Conservation (phyloP, 257 asterid species). For the Eucommia ulmoides region DNA sequence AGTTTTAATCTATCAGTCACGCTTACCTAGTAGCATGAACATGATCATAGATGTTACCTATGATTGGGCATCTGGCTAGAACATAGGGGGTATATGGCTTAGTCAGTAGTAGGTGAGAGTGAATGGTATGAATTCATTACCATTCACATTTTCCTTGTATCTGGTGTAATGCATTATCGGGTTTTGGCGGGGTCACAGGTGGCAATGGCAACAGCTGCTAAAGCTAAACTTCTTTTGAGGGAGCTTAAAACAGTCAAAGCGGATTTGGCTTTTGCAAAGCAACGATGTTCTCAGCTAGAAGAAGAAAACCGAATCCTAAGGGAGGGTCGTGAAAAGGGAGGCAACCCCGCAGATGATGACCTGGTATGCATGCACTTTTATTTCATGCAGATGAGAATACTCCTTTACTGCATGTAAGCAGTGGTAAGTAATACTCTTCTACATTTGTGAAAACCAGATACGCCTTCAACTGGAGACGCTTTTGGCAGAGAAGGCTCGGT, state of each 20-base stretch:
- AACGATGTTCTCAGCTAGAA: conserved; percentile 76
- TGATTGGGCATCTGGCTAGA: too few relatives aligned
- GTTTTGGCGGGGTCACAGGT: conserved; percentile 34
- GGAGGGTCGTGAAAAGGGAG: conserved; percentile 70
- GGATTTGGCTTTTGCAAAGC: conserved; percentile 68
- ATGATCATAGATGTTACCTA: too few relatives aligned
- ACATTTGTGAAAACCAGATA: too few relatives aligned
- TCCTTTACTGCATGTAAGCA: too few relatives aligned
- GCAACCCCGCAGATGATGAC: conserved; percentile 75
- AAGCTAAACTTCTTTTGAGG: conserved; percentile 75
- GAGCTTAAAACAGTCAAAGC: conserved; percentile 87
- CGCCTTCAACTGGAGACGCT: conserved; percentile 87
- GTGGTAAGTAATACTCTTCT: too few relatives aligned
- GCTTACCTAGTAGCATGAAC: too few relatives aligned
- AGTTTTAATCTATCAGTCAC: not conserved
- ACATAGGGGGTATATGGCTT: too few relatives aligned
- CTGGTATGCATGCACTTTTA: conserved; percentile 31
- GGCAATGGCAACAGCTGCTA: conserved; percentile 97
- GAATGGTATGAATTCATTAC: too few relatives aligned
- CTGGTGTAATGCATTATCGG: conserved; percentile 18
- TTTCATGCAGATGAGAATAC: too few relatives aligned
- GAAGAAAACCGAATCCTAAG: conserved; percentile 77
- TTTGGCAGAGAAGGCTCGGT: conserved; percentile 76
- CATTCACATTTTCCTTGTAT: too few relatives aligned
- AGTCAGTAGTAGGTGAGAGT: too few relatives aligned